Evolutionary conservation across 306 rosid species (phyloP), one percentile per base, ranked within the genome.

Genomic region (Nissolia schottii): DNA sequence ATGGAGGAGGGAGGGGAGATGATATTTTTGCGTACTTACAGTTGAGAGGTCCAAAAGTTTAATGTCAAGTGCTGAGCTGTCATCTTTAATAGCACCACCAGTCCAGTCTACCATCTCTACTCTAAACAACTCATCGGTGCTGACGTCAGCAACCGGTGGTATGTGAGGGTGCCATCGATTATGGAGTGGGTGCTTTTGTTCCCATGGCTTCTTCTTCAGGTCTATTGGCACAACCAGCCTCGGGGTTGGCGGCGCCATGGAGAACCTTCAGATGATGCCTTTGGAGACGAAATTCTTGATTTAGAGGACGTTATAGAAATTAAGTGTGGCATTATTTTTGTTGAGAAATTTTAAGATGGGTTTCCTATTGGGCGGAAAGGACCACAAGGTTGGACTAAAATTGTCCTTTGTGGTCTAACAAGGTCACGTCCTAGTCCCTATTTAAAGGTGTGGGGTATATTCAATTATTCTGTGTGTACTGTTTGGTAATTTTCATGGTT

Each of bases 21-120:
- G 3, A 14, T 65, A 27, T 6, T 25, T 43, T n/a, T n/a, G n/a
- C n/a, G 37, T 49, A 82, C 98, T 90, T 80, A 93, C 96, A 70
- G 76, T 18, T 8, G 96, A 84, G 67, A 87, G 93, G 78, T 93
- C 89, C 37, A 66, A 0, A 28, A 53, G 67, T 80, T 93, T 85
- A 57, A 90, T 50, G 75, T 87, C 96, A 8, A 77, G 79, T 24
- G 96, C 87, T 54, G 96, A 87, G 66, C 81, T 80, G 61, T 90
- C 84, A 64, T 85, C 96, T 71, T 82, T 82, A 16, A 90, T 70
- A 66, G 82, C 77, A 63, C 96, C 92, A 27, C 88, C 96, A 2
- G 96, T 93, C 93, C 98, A 90, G 23, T 88, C 98, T 23, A 88
- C 82, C 95, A 88, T 90, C 76, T 90, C 95, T 71, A 90, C 74